Base-by-base conservation (phyloP, 139 green algal genomes). In the Trebouxia sp. region DNA sequence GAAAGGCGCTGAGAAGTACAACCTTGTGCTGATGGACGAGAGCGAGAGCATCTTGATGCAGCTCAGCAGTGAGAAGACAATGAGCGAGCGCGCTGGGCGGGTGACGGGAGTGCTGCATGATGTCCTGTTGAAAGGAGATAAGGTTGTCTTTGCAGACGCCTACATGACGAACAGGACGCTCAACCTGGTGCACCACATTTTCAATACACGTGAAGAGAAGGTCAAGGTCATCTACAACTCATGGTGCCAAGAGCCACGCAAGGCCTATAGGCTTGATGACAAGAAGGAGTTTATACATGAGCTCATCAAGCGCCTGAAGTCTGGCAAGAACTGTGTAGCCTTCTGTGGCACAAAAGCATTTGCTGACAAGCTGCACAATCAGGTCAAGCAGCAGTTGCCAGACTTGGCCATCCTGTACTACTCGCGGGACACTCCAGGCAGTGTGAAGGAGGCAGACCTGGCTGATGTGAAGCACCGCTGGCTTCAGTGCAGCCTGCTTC, bases 151-250 rank as follows among this genome's bases (percentile, higher is more conserved):
- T 55, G 69, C 69, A 41, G 69, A 77, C n/a, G 69, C 69, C 69
- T 77, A 77, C 62, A 72, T 72, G 32, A 72, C 62, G 43, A 72
- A 45, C 62, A 72, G 62, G 62, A 72, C 62, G 62, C 69, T 77
- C 69, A 77, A 77, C 1, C 42, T 77, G 26, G 42, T 77, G 41
- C 42, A 77, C 69, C 42, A 77, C 0, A 55, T 77, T 55, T 77
- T 77, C 69, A 38, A 51, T 26, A 0, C 41, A 55, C 69, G 69
- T 6, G 1, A 0, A 51, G 69, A 77, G 42, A 77, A 77, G 1
- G 69, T 77, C 28, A 77, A 77, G 69, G 42, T 77, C 41, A 77
- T 77, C 69, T 77, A 77, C 69, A 77, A 77, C 69, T 58, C 69
- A 26, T 77, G 69, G 41, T 55, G 69, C 39, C 39, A 51, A 77